Base-by-base conservation (phyloP, 2,329 filamentous ascomycete species). In the Alternaria panax region DNA sequence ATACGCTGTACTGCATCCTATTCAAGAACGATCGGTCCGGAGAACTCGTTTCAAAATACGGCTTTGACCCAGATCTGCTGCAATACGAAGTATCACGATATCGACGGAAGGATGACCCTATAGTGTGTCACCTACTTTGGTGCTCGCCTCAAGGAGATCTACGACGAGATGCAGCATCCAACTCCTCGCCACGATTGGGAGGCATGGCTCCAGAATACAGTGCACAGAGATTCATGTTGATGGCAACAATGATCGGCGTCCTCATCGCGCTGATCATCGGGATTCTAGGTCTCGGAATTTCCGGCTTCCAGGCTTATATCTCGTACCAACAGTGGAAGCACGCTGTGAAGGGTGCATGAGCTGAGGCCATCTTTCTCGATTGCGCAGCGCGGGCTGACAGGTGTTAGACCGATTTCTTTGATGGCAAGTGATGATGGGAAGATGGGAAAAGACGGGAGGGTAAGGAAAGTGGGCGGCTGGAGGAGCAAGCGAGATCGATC, bases 261-360 rank as follows among this genome's bases (percentile, higher is more conserved):
- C 51, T 70, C 14, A 66, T 78, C 27, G 72, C 73, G 0, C 62
- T 78, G 0, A 22, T 73, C 7, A 58, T 76, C 1, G 73, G 70
- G 4, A 42, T 74, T 11, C 32, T 71, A 4, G 56, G 69, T 14
- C 47, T 76, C 30, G 67, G 58, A 9, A 48, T 77, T 8, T 64
- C 69, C n/a, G 51, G 47, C 8, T 72, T 72, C 51, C 73, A 77
- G 57, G 69, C 75, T 30, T 77, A 70, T 70, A 62, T 77, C 18
- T 57, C 64, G 2, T 75, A 72, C 36, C 70, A 75, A 60, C 67
- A 71, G 30, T 76, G 73, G 75, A 69, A 77, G 52, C 71, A 76
- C 59, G 72, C 73, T 20, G 46, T 60, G 1, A 60, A 57, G 25
- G 27, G 45, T 27, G 2, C 22, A 20, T 59, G 30, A 58, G 36